Base-by-base conservation (phyloP, 2,329 filamentous ascomycete species). In the Pestalotiopsis sp. region DNA sequence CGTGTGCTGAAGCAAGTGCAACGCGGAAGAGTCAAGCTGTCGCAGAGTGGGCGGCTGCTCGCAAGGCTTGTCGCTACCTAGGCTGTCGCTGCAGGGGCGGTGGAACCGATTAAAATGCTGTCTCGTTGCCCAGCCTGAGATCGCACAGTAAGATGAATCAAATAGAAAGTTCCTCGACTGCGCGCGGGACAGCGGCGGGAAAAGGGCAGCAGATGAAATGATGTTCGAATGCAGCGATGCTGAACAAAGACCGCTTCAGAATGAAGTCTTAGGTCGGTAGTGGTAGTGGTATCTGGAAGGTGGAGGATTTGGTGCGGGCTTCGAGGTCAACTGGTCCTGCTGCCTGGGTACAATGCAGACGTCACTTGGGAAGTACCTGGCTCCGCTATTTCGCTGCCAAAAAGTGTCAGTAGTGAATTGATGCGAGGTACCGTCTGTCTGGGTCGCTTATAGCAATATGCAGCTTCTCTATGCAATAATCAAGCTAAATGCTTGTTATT, bases 221-320 rank as follows among this genome's bases (percentile, higher is more conserved):
- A 65, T 49, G 62, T 23, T 65, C 62, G 41, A 23, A 49, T 49
- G 62, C 62, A 38, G 39, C 38, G 38, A 45, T n/a, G 38, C 45
- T 65, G 62, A 36, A 65, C 62, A 65, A 65, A 65, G 62, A 39
- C n/a, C 12, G 57, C 6, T 27, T 14, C 25, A 9, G 41, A 17
- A 36, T 45, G 38, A 25, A 36, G 13, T 31, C 11, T 17, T 63
- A 59, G 27, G 57, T 59, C 23, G 7, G 23, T 25, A 25, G 4
- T n/a, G 7, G 23, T 25, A 25, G 4, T n/a, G 27, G 20, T 27
- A 36, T 25, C 12, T 59, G 23, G 17, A 23, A 23, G 57, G 57
- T 23, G 57, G 23, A 59, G 27, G 20, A 6, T 6, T 14, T 59
- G 27, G 45, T 52, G 45, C 45, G 20, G 45, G 17, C 45, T n/a